A percentile compares a stretch with the other conserved stretches of the same genome.
These are phyloP conservation scores for Fusarium algeriense DNA, from an alignment of 2,329 filamentous ascomycete genomes.

Conservation along the genomic window DNA sequence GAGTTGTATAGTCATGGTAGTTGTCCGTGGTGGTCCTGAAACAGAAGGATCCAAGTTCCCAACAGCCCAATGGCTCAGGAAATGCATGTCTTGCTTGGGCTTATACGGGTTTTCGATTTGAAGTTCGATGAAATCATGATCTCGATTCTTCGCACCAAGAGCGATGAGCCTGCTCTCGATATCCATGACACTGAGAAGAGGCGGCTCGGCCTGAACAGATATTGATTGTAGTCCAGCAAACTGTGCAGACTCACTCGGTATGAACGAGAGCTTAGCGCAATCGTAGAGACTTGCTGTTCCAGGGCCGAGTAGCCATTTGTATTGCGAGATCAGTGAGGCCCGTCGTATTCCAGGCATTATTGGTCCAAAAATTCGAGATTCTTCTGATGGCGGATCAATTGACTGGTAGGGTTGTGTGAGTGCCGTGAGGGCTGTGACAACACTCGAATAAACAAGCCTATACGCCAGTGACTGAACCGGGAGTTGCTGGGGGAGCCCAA, in stretches of 20 bases:
- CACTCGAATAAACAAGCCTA: background rate
- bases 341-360: background rate
- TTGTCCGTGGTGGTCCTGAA: background rate
- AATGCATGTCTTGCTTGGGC: background rate
- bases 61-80: background rate
- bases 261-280: background rate
- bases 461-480: background rate
- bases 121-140: background rate
- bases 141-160: background rate
- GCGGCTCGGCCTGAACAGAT: background rate
- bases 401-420: background rate
- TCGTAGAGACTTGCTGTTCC: background rate
- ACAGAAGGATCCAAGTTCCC: background rate
- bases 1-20: background rate
- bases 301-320: background rate
- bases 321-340: background rate
- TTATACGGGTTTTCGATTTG: background rate
- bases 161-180: background rate
- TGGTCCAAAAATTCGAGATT: background rate
- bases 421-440: background rate
- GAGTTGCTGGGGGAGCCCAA: background rate
- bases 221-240: background rate
- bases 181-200: conserved; percentile 1
- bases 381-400: background rate
- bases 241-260: background rate